Evolutionary conservation across 805 yeast species (phyloP), one percentile per base, ranked within the genome.

Genomic region (Candida chilensis): DNA sequence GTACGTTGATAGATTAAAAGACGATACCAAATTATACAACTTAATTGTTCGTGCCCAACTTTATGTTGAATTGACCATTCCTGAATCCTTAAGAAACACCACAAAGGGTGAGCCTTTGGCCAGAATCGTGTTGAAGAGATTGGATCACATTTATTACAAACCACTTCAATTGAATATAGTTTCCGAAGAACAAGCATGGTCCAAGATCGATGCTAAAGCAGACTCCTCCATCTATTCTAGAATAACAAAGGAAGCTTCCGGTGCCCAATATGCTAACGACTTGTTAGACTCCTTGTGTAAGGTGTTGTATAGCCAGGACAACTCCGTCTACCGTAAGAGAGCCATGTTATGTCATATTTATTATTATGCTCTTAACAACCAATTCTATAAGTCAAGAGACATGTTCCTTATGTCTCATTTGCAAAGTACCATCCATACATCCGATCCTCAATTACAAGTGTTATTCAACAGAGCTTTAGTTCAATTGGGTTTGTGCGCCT

Each of bases 401-500:
- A 74, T 90, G 74, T 70, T 92, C 57, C 69, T 88, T 46, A 67
- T 75, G 64, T 85, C 96, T 14, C 92, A 87, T 53, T 62, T 87
- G 47, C 94, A 85, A 64, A 67, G 83, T 18, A 67, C 81, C 27
- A 85, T 90, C 44, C 85, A 84, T 55, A 72, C 78, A 29, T 80
- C 94, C 20, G 97, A 90, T 46, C 75, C 94, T 20, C 63, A 78
- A 21, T 61, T 90, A 42, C 98, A 92, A 69, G 87, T 92, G 33
- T 69, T 86, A 45, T 92, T 86, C 71, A 92, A 92, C 71, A 74
- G 99, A 57, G 87, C 95, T 12, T 71, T 92, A 39, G 96, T 86
- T 38, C 98, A 92, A 61, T 72, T 94, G 39, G 99, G 98, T 36
- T 71, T 92, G 42, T 78, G 94, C 54, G 97, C 98, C 11, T 92